These are phyloP conservation scores for Leccinum ponderosum DNA, from an alignment of 1,284 basidiomycete genomes.

Conservation along the genomic window DNA sequence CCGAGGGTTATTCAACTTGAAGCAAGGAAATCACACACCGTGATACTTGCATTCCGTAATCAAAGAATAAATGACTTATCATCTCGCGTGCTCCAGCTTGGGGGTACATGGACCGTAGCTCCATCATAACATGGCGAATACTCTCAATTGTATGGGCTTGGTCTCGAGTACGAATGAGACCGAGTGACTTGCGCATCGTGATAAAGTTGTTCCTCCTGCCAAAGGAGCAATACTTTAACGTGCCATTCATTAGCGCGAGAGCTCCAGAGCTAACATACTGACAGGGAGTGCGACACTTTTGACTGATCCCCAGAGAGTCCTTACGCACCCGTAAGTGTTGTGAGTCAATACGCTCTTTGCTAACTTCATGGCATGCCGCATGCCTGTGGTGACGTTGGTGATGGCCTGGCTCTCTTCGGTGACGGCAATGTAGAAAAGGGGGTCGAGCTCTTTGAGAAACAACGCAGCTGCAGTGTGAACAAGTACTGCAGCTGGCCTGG, in stretches of 20 bases:
- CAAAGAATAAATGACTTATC: background rate
- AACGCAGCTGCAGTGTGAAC: no score
- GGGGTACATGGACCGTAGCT: background rate
- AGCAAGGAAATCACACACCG: no score
- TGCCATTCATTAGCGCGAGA: background rate
- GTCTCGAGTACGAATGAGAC: background rate
- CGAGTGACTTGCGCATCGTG: background rate
- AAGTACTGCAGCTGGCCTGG: no score
- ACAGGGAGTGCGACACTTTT: conserved; percentile 4
- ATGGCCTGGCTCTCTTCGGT: no score
- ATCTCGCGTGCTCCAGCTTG: background rate
- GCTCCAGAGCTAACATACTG: no score
- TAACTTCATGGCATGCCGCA: no score
- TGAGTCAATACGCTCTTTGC: no score
- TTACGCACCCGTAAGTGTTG: conserved; percentile 3
- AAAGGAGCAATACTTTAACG: background rate
- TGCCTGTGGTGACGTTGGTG: no score
- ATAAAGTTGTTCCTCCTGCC: background rate
- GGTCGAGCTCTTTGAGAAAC: no score
- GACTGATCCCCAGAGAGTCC: conserved; percentile 10
- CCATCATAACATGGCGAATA: background rate
- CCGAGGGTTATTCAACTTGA: no score
- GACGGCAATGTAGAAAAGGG: no score
- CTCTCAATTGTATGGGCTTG: background rate
- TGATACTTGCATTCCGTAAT: background rate